Conservation (phyloP, 2,329 filamentous ascomycete genomes). For the Alternaria gansuensis region DNA sequence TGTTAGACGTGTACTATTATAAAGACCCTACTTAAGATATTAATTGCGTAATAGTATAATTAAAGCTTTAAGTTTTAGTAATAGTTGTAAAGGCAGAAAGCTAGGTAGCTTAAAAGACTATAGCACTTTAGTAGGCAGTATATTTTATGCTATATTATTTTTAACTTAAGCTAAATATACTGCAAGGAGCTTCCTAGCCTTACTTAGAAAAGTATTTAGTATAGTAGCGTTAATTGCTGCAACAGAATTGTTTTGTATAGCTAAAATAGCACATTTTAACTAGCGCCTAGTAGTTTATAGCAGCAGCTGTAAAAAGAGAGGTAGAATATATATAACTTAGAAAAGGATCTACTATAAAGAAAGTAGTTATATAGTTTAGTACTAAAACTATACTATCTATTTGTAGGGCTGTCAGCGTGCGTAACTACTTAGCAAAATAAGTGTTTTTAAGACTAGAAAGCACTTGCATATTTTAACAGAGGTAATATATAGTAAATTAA, state of each 20-base stretch:
- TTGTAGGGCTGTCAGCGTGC: background rate
- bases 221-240: background rate
- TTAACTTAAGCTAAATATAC: background rate
- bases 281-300: too few species aligned
- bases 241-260: background rate
- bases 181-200: background rate
- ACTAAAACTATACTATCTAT: background rate
- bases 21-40: background rate
- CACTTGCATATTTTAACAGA: too few species aligned
- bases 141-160: background rate
- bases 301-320: too few species aligned
- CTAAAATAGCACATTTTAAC: background rate
- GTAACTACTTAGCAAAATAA: background rate
- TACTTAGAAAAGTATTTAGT: background rate
- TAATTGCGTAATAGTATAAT: background rate
- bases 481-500: too few species aligned
- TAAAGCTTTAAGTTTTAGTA: background rate
- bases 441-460: too few species aligned
- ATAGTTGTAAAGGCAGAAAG: background rate
- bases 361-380: background rate
- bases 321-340: too few species aligned
- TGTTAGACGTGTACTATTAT: background rate
- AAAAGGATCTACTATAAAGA: background rate
- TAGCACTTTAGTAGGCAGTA: background rate
- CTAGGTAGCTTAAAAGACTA: background rate